Evolutionary conservation across 305 asterid species (phyloP).

Genomic region (Fraxinus dipetala): DNA sequence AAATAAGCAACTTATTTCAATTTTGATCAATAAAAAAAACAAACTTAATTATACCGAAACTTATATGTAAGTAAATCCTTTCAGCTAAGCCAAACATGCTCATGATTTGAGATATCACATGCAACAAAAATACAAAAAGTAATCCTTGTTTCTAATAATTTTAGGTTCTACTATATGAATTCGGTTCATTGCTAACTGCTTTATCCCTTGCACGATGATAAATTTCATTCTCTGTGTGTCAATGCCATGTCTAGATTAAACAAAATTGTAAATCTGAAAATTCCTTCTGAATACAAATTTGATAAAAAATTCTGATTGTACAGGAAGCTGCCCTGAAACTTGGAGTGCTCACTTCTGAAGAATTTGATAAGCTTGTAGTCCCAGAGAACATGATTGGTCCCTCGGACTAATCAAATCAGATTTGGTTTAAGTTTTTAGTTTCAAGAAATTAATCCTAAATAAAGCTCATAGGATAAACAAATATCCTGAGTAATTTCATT

Average conservation of each 20-base stretch:
- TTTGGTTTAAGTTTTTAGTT: not conserved
- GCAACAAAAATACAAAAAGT: not conserved
- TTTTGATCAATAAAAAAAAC: not conserved
- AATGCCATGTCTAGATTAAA: not conserved
- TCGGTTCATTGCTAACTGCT: not conserved
- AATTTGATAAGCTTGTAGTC: slow-evolving; percentile 71
- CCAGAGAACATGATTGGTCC: slow-evolving; percentile 93
- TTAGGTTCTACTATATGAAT: not conserved
- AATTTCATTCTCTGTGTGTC: not conserved
- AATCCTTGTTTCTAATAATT: not conserved
- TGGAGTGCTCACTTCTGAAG: slow-evolving; percentile 68
- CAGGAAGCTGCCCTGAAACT: slow-evolving; percentile 84
- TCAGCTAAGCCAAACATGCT: not conserved
- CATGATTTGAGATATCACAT: not conserved
- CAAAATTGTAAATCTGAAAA: not conserved
- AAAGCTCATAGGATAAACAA: slow-evolving; percentile 1
- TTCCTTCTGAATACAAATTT: slow-evolving; percentile 8
- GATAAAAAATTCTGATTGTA: slow-evolving; percentile 14
- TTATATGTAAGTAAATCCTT: not conserved
- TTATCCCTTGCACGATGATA: not conserved
- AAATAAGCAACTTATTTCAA: not conserved
- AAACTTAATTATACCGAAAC: not conserved
- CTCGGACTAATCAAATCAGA: slow-evolving; percentile 28
- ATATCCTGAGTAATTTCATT: not conserved
- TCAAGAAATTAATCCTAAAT: not conserved